Base-by-base conservation (phyloP, 2,329 filamentous ascomycete genomes). In the Fusarium sp. region DNA sequence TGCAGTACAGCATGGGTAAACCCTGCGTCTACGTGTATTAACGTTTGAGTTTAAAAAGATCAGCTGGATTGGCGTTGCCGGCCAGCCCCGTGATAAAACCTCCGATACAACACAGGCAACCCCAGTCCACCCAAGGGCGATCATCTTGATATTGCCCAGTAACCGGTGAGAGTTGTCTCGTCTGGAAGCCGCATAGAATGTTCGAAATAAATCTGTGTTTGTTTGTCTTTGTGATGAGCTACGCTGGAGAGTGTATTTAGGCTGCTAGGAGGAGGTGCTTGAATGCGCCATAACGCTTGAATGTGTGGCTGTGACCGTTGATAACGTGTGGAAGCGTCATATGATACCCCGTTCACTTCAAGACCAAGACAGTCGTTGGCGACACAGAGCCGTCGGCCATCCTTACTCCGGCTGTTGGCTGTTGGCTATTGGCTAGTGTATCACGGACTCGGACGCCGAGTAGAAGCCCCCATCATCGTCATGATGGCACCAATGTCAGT, bases 91-190 rank as follows among this genome's bases (percentile, higher is more conserved):
- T 66, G 57, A 62, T 52, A 58, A 66, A 63, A 58, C 18, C 43
- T 58, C 66, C 66, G 66, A 67, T 46, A 22, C 4, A 39, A 34
- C 18, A 48, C 61, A 63, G 52, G 66, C 56, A 67, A 69, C 49
- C 62, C 66, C 28, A 22, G 66, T 48, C 61, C 40, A 55, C 45
- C 31, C 69, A 39, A 58, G 14, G 39, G 50, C 31, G 48, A 55
- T 66, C 66, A 38, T 39, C 45, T 42, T 38, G 14, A 6, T 54
- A 24, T 26, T 24, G 20, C n/a, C 17, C 13, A 17, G 36, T 5
- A 20, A 20, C 18, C 18, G 3, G 18, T 20, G 18, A 22, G 33
- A 58, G 49, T 34, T 60, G 40, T 60, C 33, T 52, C 17, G 22
- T 24, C 34, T 36, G 38, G 62, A 58, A 64, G 22, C 40, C 18